Conservation (phyloP, 257 asterid species). For the Solanum sejunctum region DNA sequence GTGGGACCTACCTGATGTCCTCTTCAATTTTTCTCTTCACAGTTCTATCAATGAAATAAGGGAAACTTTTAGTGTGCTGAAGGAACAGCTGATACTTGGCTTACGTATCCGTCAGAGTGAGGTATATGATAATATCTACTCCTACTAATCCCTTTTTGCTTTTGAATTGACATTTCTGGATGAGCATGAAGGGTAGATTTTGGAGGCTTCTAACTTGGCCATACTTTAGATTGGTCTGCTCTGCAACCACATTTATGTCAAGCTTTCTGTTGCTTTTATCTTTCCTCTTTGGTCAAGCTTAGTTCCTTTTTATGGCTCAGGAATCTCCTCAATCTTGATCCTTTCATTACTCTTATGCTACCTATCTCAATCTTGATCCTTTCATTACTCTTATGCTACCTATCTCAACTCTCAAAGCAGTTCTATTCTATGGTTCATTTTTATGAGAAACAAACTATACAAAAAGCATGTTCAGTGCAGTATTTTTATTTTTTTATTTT, state of each 20-base stretch:
- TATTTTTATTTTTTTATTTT: neutral
- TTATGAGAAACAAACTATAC: neutral
- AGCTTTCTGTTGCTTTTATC: neutral
- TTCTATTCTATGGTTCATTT: neutral
- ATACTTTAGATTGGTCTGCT: neutral
- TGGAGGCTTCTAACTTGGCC: neutral
- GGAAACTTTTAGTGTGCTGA: slow-evolving; percentile 47
- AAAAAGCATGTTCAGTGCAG: neutral
- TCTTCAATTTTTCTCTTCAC: slow-evolving; percentile 59
- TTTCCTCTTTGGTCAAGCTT: neutral
- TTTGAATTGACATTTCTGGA: neutral
- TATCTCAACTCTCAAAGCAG: neutral
- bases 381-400: neutral
- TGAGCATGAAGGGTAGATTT: neutral
- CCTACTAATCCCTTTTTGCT: neutral
- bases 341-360: neutral
- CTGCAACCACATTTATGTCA: neutral
- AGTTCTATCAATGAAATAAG: slow-evolving; percentile 62
- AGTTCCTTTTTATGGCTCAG: neutral
- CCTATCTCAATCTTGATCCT: neutral
- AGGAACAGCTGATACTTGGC: slow-evolving; percentile 49
- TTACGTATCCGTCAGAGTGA: slow-evolving; percentile 49
- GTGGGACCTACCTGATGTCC: slow-evolving; percentile 22
- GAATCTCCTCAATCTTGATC: neutral
- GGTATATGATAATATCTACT: slow-evolving; percentile 22